Conservation (phyloP, 176 grass and related monocot genomes). For the Ananas comosus region DNA sequence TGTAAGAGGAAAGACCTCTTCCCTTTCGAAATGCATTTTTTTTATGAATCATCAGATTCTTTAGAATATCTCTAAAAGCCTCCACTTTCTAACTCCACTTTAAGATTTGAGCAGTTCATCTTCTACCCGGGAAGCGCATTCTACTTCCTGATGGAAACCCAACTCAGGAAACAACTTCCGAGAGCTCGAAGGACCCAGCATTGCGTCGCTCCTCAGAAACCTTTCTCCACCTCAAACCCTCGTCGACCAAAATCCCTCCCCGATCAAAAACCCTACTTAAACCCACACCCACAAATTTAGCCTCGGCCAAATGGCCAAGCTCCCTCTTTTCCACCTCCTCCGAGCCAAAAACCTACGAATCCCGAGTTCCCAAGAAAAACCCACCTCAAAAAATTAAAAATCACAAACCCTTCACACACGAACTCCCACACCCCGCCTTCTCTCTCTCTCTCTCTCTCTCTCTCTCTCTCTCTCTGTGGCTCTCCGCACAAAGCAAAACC, state of each 20-base stretch:
- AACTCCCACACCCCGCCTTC: not conserved
- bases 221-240: not conserved
- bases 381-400: not conserved
- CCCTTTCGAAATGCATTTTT: not conserved
- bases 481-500: not conserved
- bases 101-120: not conserved
- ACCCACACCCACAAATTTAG: not conserved
- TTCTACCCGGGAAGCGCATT: not conserved
- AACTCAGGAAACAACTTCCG: not conserved
- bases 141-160: not conserved
- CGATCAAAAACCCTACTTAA: not conserved
- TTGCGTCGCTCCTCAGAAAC: not conserved
- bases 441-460: not conserved
- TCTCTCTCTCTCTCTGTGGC: not conserved
- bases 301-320: not conserved
- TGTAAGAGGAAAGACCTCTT: not conserved
- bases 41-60: not conserved
- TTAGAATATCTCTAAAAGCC: not conserved
- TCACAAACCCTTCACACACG: not conserved
- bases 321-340: not conserved
- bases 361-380: not conserved
- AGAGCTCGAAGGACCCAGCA: not conserved
- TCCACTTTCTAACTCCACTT: not conserved
- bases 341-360: conserved; percentile 20
- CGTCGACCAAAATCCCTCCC: not conserved